Conservation (phyloP, 2,329 filamentous ascomycete genomes). For the Bipolaris cookei region DNA sequence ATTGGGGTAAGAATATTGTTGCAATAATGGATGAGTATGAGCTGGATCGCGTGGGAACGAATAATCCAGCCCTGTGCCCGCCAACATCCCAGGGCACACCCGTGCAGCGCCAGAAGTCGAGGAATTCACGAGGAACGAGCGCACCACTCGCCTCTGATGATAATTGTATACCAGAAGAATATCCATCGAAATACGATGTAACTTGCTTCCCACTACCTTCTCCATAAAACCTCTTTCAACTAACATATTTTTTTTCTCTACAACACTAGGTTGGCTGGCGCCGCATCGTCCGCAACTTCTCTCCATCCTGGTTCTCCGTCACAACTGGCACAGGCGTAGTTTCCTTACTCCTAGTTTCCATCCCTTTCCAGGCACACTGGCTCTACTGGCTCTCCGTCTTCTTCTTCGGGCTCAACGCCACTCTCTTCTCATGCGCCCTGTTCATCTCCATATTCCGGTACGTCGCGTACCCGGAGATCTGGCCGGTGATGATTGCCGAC, state of each 20-base stretch:
- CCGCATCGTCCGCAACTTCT: conserved; percentile 47
- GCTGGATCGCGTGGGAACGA: conserved; percentile 33
- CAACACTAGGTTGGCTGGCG: conserved; percentile 41
- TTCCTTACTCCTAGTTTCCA: conserved; percentile 65
- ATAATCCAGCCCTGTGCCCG: conserved; percentile 38
- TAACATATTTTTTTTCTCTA: not conserved
- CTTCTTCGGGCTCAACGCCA: conserved; percentile 66
- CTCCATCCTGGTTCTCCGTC: conserved; percentile 47
- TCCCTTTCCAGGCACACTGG: conserved; percentile 66
- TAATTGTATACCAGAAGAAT: conserved; percentile 1
- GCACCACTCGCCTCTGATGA: conserved; percentile 7
- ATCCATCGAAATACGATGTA: conserved; percentile 40
- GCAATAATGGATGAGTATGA: conserved; percentile 38
- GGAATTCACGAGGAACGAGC: conserved; percentile 11
- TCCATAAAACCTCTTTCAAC: not conserved
- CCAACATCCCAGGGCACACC: conserved; percentile 27
- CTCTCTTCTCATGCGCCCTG: conserved; percentile 63
- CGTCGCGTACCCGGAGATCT: conserved; percentile 69
- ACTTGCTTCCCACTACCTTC: not conserved
- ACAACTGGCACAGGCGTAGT: conserved; percentile 72
- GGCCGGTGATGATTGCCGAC: conserved; percentile 68
- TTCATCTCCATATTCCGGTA: conserved; percentile 66
- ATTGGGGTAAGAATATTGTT: not conserved
- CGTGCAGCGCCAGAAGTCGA: conserved; percentile 22
- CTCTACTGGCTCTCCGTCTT: conserved; percentile 65